These are phyloP conservation scores for Tarenaya hassleriana DNA, from an alignment of 345 rosid genomes.

Conservation along the genomic window DNA sequence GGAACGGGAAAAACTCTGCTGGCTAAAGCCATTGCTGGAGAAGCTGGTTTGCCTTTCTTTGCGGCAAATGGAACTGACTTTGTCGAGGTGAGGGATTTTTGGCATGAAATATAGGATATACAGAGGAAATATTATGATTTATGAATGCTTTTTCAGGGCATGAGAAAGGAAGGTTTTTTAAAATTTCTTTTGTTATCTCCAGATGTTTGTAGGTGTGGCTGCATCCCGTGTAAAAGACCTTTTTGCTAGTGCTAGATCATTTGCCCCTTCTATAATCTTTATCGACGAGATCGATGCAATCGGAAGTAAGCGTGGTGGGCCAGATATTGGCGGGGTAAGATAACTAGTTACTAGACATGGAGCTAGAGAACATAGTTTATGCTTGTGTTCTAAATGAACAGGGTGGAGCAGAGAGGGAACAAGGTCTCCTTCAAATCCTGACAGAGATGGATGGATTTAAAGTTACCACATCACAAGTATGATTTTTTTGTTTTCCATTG, in stretches of 20 bases:
- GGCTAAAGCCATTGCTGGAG: slow-evolving; percentile 99
- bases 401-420: slow-evolving; percentile 99
- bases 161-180: neutral
- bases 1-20: slow-evolving; percentile 96
- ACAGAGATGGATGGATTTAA: slow-evolving; percentile 98
- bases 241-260: slow-evolving; percentile 84
- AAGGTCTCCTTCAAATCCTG: slow-evolving; percentile 92
- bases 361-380: no score
- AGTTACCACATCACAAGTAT: slow-evolving; percentile 82
- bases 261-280: slow-evolving; percentile 88
- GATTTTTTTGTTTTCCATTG: slow-evolving; percentile 17
- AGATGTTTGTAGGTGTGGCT: slow-evolving; percentile 99
- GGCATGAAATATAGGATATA: neutral
- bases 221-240: slow-evolving; percentile 99
- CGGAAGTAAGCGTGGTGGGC: slow-evolving; percentile 97
- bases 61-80: slow-evolving; percentile 96
- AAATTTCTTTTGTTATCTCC: slow-evolving; percentile 13
- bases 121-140: no score
- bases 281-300: slow-evolving; percentile 98
- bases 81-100: slow-evolving; percentile 60
- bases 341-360: no score
- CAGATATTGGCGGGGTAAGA: slow-evolving; percentile 96
- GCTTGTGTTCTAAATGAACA: slow-evolving; percentile 24
- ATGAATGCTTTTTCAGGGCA: neutral
- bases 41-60: slow-evolving; percentile 96